Evolutionary conservation across 331 rosid genomes (phyloP), one percentile per base, ranked within the genome.

Genomic region (Arachis monticola): DNA sequence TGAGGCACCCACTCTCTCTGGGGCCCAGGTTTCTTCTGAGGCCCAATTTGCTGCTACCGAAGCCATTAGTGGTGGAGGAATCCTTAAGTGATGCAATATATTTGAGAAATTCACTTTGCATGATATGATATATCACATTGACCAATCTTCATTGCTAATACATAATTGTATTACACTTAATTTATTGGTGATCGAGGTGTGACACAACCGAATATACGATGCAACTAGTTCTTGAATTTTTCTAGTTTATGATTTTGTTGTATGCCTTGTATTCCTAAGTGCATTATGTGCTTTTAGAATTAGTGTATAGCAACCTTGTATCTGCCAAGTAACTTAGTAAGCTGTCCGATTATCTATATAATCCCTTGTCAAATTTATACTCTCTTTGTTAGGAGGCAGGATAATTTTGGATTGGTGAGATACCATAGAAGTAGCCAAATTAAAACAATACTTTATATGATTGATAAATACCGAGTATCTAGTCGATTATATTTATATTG

Each of bases 1-100:
- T 2, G 99, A 92, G 3, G 97, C 82, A 30, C 99, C 99, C 4
- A 90, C 99, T 38, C 73, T 73, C 1, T 92, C 97, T 27, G 96
- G 96, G 13, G 75, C 83, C n/a, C 44, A 48, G 0, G 78, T 78
- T 69, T 7, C 86, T 1, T 58, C 88, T 9, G 77, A 87, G 81
- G 57, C 84, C 14, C 14, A 75, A 53, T 11, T 55, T 1, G 10
- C 52, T 3, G 84, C 90, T 27, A 44, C 71, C 8, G 88, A 80
- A 55, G 51, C 81, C 67, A 40, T 52, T 46, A 80, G 87, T 72
- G 70, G 60, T 53, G 73, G 76, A 3, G 90, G 91, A 69, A 71
- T n/a, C 87, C 82, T 6, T 89, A 75, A 72, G 69, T 76, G 2
- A 5, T 1, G 6, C 3, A 7, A 0, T 42, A 38, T 40, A n/a